phyloP scores from a whole-genome alignment of 163 green algal species.

The Scenedesmus sp. region DNA sequence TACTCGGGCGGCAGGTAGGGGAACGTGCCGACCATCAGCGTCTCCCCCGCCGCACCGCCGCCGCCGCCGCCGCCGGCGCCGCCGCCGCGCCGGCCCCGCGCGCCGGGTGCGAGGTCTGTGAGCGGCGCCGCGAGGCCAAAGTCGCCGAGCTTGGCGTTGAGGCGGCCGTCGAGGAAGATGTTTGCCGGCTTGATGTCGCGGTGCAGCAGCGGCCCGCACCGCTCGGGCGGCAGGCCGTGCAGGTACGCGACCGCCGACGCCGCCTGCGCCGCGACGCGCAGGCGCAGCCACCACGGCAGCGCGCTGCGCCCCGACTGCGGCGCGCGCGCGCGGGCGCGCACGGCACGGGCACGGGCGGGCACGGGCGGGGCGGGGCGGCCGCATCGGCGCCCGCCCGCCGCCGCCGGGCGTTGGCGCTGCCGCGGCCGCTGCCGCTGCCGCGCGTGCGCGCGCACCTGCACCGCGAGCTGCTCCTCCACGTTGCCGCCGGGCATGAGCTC shows the following conservation, averaged over 20 bases:
- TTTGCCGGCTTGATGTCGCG: constrained; percentile 46
- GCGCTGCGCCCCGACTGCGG: constrained; percentile 9
- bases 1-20: constrained; percentile 42
- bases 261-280: constrained; percentile 32
- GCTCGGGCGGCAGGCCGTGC: constrained; percentile 22
- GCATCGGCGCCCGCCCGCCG: background rate
- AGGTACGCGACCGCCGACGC: constrained; percentile 27
- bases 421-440: too few species aligned
- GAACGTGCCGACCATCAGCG: constrained; percentile 29
- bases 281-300: constrained; percentile 35
- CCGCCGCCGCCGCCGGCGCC: background rate
- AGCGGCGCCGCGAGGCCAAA: constrained; percentile 29
- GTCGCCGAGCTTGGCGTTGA: constrained; percentile 44
- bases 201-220: constrained; percentile 30
- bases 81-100: background rate
- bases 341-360: background rate
- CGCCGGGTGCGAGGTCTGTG: background rate
- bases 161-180: constrained; percentile 33
- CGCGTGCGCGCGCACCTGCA: constrained; percentile 3
- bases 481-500: constrained; percentile 43
- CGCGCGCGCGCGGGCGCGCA: background rate
- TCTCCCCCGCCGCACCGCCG: background rate
- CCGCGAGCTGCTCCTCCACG: constrained; percentile 29
- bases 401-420: too few species aligned
- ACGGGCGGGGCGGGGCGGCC: background rate